Percentiles rank a stretch among this genome's conserved stretches.
Conservation (phyloP, 192 early-diverging fungal genomes). For the Coemansia sp. region DNA sequence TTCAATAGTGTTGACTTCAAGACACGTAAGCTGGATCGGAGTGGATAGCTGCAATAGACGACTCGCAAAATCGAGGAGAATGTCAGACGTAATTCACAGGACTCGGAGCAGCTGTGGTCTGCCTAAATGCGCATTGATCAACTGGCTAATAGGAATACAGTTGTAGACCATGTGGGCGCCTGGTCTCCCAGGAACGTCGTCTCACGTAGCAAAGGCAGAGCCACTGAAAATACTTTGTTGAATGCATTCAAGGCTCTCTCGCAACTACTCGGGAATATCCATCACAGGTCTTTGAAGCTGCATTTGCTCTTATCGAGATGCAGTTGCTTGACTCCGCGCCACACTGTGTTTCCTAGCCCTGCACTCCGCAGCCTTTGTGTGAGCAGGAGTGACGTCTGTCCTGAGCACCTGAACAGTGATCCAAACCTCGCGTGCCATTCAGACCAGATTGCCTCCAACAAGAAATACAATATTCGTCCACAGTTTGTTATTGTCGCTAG, state of each 20-base stretch:
- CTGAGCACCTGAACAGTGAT: background rate
- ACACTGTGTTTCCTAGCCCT: background rate
- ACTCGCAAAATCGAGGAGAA: background rate
- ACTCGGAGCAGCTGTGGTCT: background rate
- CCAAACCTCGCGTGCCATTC: constrained; percentile 7
- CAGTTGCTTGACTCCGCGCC: constrained; percentile 4
- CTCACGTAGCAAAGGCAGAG: constrained; percentile 13
- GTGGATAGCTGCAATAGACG: background rate
- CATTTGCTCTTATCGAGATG: background rate
- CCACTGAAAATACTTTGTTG: background rate
- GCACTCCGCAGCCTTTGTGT: background rate
- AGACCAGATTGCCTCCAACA: background rate
- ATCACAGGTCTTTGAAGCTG: background rate
- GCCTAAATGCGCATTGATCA: constrained; percentile 21
- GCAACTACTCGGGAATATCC: background rate
- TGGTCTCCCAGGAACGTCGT: constrained; percentile 3
- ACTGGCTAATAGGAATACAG: background rate
- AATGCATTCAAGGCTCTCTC: background rate
- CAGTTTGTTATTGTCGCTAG: background rate
- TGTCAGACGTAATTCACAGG: background rate
- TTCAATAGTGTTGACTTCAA: background rate
- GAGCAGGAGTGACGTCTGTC: background rate
- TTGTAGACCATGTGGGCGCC: background rate
- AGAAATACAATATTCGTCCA: background rate
- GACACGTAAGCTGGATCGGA: background rate